Evolutionary conservation across 129 eudicot genomes (phyloP), one percentile per base, ranked within the genome.

Genomic region (Rutidosis leptorrhynchoides): DNA sequence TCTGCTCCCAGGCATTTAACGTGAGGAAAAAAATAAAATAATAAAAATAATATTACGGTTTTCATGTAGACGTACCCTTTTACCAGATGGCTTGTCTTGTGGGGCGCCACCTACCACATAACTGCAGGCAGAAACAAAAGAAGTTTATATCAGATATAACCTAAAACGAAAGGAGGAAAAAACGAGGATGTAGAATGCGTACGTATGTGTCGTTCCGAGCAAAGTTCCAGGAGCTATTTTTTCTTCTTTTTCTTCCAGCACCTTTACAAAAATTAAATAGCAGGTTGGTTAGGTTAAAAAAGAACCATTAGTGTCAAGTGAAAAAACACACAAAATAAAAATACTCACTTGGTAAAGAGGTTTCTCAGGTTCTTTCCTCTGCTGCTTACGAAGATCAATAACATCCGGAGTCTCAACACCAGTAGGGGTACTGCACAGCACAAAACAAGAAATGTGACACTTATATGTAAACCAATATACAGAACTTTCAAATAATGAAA

Each of bases 321-420:
- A n/a, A 1, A 6, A 15, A 22, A 54, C 15, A 0, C 26, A 2
- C 6, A 23, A 55, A 2, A 55, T 55, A 15, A 6, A 49, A 17
- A 30, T 25, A 71, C 73, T 78, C 54, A 88, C 98, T 69, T 93
- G 98, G 68, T 85, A 94, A 45, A 94, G 94, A n/a, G 93, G 93
- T 72, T 85, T 94, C 78, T 94, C 97, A 21, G 97, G 93, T 55
- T 94, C 99, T 66, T 94, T 94, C 83, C 99, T 94, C 70, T 94
- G 99, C 70, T 89, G 99, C 78, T 94, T 94, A 22, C 97, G 96
- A 48, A 94, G 95, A 62, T 94, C 97, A 65, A 94, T 94, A 72
- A 94, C 99, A 79, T 94, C 97, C 42, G 99, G 97, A 65, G 99
- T 94, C 79, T 94, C 99, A 30, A 89, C 96, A 15, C 99, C 99